A percentile compares a stretch with the other conserved stretches of the same genome.
These are phyloP conservation scores for Fusarium scirpi DNA, from an alignment of 2,329 filamentous ascomycete genomes.

Conservation along the genomic window DNA sequence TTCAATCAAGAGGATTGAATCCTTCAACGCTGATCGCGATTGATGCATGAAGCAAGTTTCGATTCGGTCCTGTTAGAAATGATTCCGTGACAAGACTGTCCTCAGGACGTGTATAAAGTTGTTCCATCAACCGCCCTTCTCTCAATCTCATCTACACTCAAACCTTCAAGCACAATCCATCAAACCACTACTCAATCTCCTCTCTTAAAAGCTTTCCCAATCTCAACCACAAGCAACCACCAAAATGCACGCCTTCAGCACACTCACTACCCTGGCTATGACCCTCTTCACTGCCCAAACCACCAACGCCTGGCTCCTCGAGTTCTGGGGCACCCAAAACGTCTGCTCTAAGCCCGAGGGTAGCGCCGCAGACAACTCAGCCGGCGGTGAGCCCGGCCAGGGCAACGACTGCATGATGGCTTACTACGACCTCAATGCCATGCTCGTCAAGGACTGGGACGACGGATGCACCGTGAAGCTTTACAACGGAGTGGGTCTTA, in stretches of 20 bases:
- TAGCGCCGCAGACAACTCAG: slow-evolving; percentile 11
- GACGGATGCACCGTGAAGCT: slow-evolving; percentile 24
- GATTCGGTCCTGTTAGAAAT: too few species aligned
- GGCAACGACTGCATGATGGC: slow-evolving; percentile 22
- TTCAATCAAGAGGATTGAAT: not conserved
- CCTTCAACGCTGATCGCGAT: not conserved
- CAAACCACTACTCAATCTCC: not conserved
- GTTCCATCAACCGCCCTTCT: not conserved
- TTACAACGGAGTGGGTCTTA: slow-evolving; percentile 8
- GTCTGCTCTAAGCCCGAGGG: slow-evolving; percentile 10
- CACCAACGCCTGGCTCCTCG: slow-evolving; percentile 23
- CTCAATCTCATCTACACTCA: not conserved
- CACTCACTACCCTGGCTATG: slow-evolving; percentile 13
- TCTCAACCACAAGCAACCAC: not conserved
- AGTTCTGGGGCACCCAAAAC: slow-evolving; percentile 30
- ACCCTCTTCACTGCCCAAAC: slow-evolving; percentile 18
- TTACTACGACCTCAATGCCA: slow-evolving; percentile 20
- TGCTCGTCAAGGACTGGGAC: slow-evolving; percentile 25
- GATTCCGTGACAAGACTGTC: not conserved
- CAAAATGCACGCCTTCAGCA: slow-evolving; percentile 17
- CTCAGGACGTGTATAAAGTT: not conserved
- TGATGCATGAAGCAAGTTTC: not conserved
- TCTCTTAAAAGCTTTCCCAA: not conserved
- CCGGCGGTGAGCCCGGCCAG: not conserved
- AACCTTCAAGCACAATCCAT: not conserved